A percentile compares a stretch with the other conserved stretches of the same genome.
Conservation (phyloP, 441 rosid genomes). For the Brassica hybrid region DNA sequence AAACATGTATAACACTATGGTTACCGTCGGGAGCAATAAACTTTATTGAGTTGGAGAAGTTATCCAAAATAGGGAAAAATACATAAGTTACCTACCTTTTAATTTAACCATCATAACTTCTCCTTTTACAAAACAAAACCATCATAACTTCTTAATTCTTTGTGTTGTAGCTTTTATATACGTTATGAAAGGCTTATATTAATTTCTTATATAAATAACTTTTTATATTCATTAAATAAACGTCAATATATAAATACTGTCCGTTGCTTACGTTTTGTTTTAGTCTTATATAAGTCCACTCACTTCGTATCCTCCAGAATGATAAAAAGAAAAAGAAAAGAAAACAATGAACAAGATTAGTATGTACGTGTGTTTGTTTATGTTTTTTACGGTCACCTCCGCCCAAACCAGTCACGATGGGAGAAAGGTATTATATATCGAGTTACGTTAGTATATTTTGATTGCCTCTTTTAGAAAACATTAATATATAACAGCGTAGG, state of each 20-base stretch:
- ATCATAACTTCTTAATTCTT: not conserved
- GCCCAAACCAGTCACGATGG: slow-evolving; percentile 4
- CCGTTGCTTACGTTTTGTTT: not conserved
- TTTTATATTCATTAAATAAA: not conserved
- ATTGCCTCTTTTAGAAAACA: too few species aligned
- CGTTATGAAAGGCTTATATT: slow-evolving; percentile 19
- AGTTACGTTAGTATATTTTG: not conserved
- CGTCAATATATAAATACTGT: not conserved
- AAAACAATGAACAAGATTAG: slow-evolving; percentile 13
- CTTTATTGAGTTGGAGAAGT: too few species aligned
- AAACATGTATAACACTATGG: too few species aligned
- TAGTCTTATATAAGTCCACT: slow-evolving; percentile 5
- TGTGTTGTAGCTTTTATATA: not conserved
- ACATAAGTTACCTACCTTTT: not conserved
- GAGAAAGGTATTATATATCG: slow-evolving; percentile 23
- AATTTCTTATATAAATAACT: not conserved
- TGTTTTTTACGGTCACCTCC: slow-evolving; percentile 16
- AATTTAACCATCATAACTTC: not conserved
- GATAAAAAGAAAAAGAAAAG: not conserved
- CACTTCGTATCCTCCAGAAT: not conserved
- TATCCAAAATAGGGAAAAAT: too few species aligned
- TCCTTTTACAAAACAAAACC: too few species aligned
- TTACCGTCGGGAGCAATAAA: too few species aligned
- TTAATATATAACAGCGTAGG: not conserved
- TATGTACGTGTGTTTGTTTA: slow-evolving; percentile 23